Conservation (phyloP, 495 filamentous ascomycete genomes). For the Trichocladium uniseriatum region DNA sequence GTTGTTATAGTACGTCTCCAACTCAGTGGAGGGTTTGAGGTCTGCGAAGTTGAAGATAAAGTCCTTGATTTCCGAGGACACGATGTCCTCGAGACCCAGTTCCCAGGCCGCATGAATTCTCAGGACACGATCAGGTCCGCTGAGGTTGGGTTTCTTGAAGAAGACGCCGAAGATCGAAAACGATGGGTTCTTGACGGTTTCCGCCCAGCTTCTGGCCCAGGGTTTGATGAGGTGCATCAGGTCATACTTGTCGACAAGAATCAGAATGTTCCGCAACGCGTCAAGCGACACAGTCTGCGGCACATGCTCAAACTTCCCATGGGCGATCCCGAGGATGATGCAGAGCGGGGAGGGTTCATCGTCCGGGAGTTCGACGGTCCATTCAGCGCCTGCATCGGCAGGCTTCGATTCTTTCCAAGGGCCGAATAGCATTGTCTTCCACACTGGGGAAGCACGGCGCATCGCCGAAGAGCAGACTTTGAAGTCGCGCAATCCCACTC, state of each 20-base stretch:
- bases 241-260: conserved; percentile 26
- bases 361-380: conserved; percentile 23
- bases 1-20: background rate
- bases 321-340: conserved; percentile 21
- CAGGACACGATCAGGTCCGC: background rate
- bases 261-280: conserved; percentile 16
- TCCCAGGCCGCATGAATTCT: background rate
- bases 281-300: conserved; percentile 6
- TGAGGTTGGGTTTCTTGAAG: too few species aligned
- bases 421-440: conserved; percentile 24
- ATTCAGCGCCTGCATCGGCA: conserved; percentile 8
- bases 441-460: conserved; percentile 20
- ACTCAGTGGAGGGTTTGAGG: background rate
- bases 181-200: background rate
- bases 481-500: conserved; percentile 12
- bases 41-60: background rate
- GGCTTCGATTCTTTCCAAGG: conserved; percentile 22
- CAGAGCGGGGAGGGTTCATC: conserved; percentile 13
- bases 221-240: conserved; percentile 17
- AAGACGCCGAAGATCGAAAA: too few species aligned
- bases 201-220: conserved; percentile 16
- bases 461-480: conserved; percentile 17
- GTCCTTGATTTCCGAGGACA: background rate
- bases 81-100: background rate
- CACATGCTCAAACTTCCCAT: conserved; percentile 16